phyloP scores from a whole-genome alignment of 345 rosid species.

The Aethionema arabicum region DNA sequence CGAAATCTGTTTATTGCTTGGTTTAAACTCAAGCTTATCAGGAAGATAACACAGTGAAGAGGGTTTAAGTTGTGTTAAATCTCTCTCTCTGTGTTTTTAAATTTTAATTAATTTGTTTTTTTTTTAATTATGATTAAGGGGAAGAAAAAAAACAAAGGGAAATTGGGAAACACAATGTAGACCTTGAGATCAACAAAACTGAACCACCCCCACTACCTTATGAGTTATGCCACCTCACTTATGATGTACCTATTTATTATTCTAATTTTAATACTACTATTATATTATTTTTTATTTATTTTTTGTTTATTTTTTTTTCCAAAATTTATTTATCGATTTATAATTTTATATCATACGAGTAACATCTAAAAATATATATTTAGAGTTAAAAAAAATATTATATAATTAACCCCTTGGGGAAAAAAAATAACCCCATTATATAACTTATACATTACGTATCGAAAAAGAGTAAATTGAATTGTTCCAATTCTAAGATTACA shows the following conservation, averaged over 20 bases:
- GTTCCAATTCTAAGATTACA: no score
- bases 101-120: not conserved
- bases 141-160: slow-evolving; percentile 33
- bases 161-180: slow-evolving; percentile 39
- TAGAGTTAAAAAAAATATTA: no score
- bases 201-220: slow-evolving; percentile 43
- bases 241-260: slow-evolving; percentile 37
- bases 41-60: slow-evolving; percentile 16
- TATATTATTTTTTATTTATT: no score
- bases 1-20: slow-evolving; percentile 53
- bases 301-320: no score
- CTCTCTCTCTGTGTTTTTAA: slow-evolving; percentile 5
- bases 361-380: no score
- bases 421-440: no score
- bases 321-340: no score
- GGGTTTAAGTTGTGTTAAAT: slow-evolving; percentile 22
- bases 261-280: not conserved
- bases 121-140: slow-evolving; percentile 14
- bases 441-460: no score
- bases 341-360: no score
- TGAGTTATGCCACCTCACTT: slow-evolving; percentile 51
- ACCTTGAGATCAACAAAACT: slow-evolving; percentile 70
- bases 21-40: slow-evolving; percentile 51
- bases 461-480: no score
- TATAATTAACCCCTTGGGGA: no score